Evolutionary conservation across 148 eudicot genomes (phyloP), one percentile per base, ranked within the genome.

Genomic region (Vaccinium vitisidaea): DNA sequence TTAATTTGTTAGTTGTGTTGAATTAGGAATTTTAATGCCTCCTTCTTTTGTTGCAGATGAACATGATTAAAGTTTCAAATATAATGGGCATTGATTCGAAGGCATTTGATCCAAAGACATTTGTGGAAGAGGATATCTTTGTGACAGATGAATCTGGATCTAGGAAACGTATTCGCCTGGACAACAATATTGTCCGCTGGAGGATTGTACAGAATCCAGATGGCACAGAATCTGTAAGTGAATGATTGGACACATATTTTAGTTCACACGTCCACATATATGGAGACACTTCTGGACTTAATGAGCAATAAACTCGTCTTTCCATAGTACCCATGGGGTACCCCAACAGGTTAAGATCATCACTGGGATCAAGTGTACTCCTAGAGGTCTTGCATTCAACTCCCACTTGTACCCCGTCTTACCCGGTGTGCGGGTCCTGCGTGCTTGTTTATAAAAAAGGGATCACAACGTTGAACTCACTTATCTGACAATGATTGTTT

Each of bases 71-170:
- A 85, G 95, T 97, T 82, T 97, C 99, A 15, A 97, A 97, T 86
- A 97, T 97, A 86, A 97, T 97, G 98, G 99, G 99, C 58, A 90
- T 97, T 73, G 98, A 95, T 82, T 90, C 94, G 9, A 95, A 94
- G 85, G 95, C 98, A 59, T 97, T 97, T 90, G 98, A 97, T 91
- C 98, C 96, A 52, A 90, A 94, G 89, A 93, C 98, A 75, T 97
- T 88, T 86, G 95, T 87, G 77, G 99, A 94, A 86, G 98, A 95
- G 85, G 99, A 95, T 79, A 87, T 86, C 59, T 90, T 94, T 90
- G 98, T 92, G 83, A 93, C 98, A 14, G 99, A 97, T 85, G 98
- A 97, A 88, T 97, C 99, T 87, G 99, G 98, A 87, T 56, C 96
- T 48, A 97, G 89, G 86, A 95, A 92, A 85, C 90, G 98, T 80